Percentiles rank a stretch among this genome's conserved stretches.
Evolutionary conservation across 345 rosid species (phyloP).

Genomic region (Aquilaria yunnanensis): DNA sequence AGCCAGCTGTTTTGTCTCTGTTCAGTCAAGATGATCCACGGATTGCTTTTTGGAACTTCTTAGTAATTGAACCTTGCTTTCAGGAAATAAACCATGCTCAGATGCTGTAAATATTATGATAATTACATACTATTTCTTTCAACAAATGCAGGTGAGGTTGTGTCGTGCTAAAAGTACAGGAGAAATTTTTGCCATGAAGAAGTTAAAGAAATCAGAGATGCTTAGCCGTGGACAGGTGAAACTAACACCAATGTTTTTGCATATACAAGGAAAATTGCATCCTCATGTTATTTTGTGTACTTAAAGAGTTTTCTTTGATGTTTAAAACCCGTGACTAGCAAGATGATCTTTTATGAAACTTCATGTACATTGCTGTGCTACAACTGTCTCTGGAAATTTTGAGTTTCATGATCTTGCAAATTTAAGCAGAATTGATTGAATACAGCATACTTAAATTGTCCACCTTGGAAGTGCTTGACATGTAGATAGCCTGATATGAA

Average conservation of each 20-base stretch:
- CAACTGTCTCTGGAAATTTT: too few species aligned
- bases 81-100: too few species aligned
- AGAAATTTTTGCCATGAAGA: conserved; percentile 95
- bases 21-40: too few species aligned
- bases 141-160: conserved; percentile 61
- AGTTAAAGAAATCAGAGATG: conserved; percentile 95
- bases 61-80: too few species aligned
- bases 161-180: conserved; percentile 82
- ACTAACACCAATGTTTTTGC: background rate
- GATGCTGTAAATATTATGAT: background rate
- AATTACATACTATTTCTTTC: background rate
- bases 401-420: too few species aligned
- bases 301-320: background rate
- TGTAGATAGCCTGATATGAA: too few species aligned
- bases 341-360: too few species aligned
- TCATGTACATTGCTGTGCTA: too few species aligned
- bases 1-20: background rate
- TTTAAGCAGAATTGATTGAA: too few species aligned
- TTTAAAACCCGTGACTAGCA: background rate
- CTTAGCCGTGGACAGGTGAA: conserved; percentile 99
- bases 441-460: too few species aligned
- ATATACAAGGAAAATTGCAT: background rate
- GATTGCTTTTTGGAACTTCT: too few species aligned
- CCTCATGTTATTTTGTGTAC: background rate
- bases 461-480: too few species aligned